phyloP scores from a whole-genome alignment of 2,329 filamentous ascomycete genomes.

The Fusarium staphyleae region DNA sequence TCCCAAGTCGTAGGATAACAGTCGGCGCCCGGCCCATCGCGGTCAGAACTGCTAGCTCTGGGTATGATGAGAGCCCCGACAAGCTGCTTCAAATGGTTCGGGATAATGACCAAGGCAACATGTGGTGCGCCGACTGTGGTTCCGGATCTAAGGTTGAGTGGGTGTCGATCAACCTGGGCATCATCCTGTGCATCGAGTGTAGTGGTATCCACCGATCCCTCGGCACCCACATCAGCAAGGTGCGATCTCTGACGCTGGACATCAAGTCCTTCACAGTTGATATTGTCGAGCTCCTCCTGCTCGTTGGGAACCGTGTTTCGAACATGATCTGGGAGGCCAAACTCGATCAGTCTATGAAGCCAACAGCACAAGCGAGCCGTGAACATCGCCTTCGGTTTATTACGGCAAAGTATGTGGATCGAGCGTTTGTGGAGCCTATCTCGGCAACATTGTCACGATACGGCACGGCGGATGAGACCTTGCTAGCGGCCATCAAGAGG shows the following conservation, averaged over 20 bases:
- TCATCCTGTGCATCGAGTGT: slow-evolving; percentile 96
- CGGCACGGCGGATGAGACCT: slow-evolving; percentile 81
- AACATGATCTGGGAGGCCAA: slow-evolving; percentile 97
- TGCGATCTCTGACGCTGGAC: slow-evolving; percentile 92
- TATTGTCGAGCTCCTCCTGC: slow-evolving; percentile 90
- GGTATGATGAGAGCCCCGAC: slow-evolving; percentile 82
- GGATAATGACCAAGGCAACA: slow-evolving; percentile 90
- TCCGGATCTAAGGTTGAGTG: slow-evolving; percentile 94
- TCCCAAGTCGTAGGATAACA: slow-evolving; percentile 84
- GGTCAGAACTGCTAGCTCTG: slow-evolving; percentile 71
- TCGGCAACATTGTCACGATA: slow-evolving; percentile 79
- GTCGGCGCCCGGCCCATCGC: slow-evolving; percentile 86
- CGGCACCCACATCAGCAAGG: slow-evolving; percentile 96
- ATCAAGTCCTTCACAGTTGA: slow-evolving; percentile 96
- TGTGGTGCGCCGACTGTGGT: slow-evolving; percentile 92
- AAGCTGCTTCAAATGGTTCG: slow-evolving; percentile 86
- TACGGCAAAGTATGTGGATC: slow-evolving; percentile 90
- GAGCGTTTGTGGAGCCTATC: slow-evolving; percentile 79
- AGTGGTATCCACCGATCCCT: slow-evolving; percentile 96
- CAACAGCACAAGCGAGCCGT: slow-evolving; percentile 76
- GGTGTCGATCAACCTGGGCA: slow-evolving; percentile 97
- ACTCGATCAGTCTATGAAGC: slow-evolving; percentile 77
- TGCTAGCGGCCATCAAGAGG: slow-evolving; percentile 92
- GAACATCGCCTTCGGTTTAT: slow-evolving; percentile 96
- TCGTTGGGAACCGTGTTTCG: slow-evolving; percentile 91